Percentiles rank a stretch among this genome's conserved stretches.
These are phyloP conservation scores for Leccinum boreale DNA, from an alignment of 768 basidiomycete species.

Conservation along the genomic window DNA sequence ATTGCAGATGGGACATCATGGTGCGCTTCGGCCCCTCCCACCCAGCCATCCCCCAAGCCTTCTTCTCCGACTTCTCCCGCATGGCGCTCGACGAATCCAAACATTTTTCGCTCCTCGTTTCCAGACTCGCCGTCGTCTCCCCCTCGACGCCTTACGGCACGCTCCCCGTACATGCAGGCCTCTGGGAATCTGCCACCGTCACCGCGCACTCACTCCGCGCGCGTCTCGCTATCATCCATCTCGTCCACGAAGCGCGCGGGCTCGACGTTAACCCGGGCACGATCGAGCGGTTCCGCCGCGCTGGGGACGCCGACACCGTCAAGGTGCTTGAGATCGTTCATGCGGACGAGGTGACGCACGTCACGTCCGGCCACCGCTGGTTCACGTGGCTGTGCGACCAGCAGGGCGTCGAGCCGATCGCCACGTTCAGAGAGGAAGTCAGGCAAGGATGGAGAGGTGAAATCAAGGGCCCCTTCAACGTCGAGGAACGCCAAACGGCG, in stretches of 20 bases:
- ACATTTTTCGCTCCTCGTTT: neutral
- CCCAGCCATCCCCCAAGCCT: neutral
- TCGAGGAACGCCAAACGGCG: neutral
- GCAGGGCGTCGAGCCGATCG: neutral
- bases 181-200: neutral
- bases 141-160: neutral
- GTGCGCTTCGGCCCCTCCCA: neutral
- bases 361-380: constrained; percentile 53
- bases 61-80: neutral
- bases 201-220: neutral
- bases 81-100: neutral
- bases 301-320: constrained; percentile 47
- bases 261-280: neutral
- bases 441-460: neutral
- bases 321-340: constrained; percentile 72
- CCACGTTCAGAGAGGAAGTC: neutral
- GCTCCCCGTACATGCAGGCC: neutral
- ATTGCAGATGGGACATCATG: neutral
- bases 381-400: neutral
- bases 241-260: constrained; percentile 62
- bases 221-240: constrained; percentile 58
- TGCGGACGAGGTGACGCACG: constrained; percentile 77
- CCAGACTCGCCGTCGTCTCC: neutral
- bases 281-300: neutral
- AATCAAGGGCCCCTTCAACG: neutral